Conservation (phyloP, 306 rosid species). For the Erythrophleum fordii region DNA sequence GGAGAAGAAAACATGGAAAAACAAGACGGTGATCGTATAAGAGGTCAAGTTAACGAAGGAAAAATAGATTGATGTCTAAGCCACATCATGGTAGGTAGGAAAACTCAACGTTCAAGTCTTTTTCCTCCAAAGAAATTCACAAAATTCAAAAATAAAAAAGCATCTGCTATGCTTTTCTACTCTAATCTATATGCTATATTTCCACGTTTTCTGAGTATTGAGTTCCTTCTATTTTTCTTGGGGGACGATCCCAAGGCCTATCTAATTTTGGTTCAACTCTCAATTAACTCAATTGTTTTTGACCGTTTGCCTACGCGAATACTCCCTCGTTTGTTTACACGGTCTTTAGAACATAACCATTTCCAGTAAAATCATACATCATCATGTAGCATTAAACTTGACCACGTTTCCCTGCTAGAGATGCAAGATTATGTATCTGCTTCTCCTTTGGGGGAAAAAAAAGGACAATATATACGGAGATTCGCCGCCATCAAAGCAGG, state of each 20-base stretch:
- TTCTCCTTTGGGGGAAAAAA: not conserved
- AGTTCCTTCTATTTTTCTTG: not conserved
- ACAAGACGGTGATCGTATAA: conserved; percentile 23
- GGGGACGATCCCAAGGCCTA: not conserved
- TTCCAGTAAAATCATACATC: not conserved
- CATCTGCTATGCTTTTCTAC: not conserved
- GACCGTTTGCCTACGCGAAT: not conserved
- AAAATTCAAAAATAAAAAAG: not conserved
- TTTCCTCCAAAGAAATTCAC: not conserved
- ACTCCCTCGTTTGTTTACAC: not conserved
- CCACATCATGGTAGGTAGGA: conserved; percentile 28
- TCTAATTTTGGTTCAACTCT: not conserved
- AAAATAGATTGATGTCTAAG: conserved; percentile 29
- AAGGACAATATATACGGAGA: not conserved
- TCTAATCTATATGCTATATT: conserved; percentile 14
- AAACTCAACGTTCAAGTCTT: not conserved
- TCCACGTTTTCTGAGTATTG: not conserved
- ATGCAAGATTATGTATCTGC: not conserved
- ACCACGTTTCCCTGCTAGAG: not conserved
- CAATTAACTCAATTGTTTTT: not conserved
- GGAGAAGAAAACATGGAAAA: conserved; percentile 28
- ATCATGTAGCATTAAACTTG: not conserved
- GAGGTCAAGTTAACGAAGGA: conserved; percentile 36
- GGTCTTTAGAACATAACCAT: not conserved
- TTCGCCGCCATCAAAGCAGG: not conserved